Conservation (phyloP, 108 stramenopile species). For the Aurantiochytrium sp. region DNA sequence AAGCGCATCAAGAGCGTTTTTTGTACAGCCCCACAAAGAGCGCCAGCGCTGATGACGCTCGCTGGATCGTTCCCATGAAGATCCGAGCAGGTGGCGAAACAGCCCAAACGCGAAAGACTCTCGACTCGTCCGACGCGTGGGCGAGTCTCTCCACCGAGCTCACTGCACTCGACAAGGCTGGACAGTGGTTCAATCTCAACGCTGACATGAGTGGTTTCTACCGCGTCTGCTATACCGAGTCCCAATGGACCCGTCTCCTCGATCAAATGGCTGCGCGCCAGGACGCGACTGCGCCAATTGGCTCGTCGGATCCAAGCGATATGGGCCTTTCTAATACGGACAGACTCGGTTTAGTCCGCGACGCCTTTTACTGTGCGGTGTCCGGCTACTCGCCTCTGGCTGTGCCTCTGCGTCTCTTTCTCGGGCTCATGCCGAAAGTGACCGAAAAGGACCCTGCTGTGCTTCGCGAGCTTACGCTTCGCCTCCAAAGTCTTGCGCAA, state of each 20-base stretch:
- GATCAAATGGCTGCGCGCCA: not conserved
- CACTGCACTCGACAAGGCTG: not conserved
- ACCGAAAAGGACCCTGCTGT: constrained; percentile 10
- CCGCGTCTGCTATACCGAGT: constrained; percentile 14
- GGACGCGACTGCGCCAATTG: not conserved
- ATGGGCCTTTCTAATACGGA: not conserved
- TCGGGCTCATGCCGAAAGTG: not conserved
- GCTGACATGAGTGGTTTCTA: constrained; percentile 13
- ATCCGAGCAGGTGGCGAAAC: not conserved
- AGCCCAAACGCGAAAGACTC: not conserved
- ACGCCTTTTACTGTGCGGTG: constrained; percentile 8
- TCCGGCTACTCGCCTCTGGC: not conserved
- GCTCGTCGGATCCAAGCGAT: not conserved
- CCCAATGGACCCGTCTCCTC: not conserved
- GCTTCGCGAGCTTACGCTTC: not conserved
- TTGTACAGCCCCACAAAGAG: not conserved
- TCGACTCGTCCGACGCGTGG: not conserved
- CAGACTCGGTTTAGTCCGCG: constrained; percentile 16
- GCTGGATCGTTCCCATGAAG: constrained; percentile 3
- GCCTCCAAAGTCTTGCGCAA: not conserved
- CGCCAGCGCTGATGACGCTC: not conserved
- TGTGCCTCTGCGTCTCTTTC: not conserved
- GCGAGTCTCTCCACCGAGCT: not conserved
- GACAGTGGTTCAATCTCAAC: constrained; percentile 17
- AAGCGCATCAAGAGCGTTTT: not conserved